Evolutionary conservation across 495 filamentous ascomycete species (phyloP).

Genomic region (Neurospora tetraspora): DNA sequence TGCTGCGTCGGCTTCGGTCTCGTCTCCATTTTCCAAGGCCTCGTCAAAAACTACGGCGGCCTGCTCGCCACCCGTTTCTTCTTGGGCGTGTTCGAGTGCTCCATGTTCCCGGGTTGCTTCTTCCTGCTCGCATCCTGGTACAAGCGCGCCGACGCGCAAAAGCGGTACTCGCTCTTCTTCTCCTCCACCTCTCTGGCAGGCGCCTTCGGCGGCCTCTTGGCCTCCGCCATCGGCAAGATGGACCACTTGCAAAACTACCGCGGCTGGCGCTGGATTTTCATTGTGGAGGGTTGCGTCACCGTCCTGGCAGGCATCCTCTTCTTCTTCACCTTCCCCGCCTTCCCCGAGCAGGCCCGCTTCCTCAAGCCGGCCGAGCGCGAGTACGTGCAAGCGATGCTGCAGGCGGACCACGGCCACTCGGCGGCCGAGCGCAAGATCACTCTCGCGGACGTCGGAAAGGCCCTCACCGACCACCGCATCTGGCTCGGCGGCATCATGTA

Average conservation of each 20-base stretch:
- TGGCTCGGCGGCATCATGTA: conserved; percentile 82
- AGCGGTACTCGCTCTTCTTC: conserved; percentile 83
- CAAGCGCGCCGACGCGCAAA: conserved; percentile 73
- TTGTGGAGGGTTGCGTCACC: conserved; percentile 66
- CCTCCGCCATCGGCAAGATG: conserved; percentile 77
- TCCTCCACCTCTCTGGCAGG: conserved; percentile 69
- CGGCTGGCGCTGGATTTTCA: conserved; percentile 84
- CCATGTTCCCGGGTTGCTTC: conserved; percentile 84
- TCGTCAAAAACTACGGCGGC: conserved; percentile 68
- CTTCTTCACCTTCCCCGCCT: conserved; percentile 75
- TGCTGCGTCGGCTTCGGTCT: conserved; percentile 84
- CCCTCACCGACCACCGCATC: conserved; percentile 67
- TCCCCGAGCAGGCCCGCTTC: conserved; percentile 28
- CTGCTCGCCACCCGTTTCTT: conserved; percentile 79
- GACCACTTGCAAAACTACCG: conserved; percentile 54
- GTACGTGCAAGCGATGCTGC: conserved; percentile 64
- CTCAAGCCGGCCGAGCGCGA: conserved; percentile 55
- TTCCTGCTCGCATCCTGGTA: conserved; percentile 84
- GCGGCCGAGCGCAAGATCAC: conserved; percentile 57
- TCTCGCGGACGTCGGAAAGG: conserved; percentile 50
- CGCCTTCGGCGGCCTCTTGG: conserved; percentile 78
- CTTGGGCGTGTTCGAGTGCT: conserved; percentile 77
- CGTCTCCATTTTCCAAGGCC: conserved; percentile 65
- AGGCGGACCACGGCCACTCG: conserved; percentile 67
- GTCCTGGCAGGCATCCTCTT: conserved; percentile 59